Conservation (phyloP, 805 yeast genomes). For the Candida easanensis region DNA sequence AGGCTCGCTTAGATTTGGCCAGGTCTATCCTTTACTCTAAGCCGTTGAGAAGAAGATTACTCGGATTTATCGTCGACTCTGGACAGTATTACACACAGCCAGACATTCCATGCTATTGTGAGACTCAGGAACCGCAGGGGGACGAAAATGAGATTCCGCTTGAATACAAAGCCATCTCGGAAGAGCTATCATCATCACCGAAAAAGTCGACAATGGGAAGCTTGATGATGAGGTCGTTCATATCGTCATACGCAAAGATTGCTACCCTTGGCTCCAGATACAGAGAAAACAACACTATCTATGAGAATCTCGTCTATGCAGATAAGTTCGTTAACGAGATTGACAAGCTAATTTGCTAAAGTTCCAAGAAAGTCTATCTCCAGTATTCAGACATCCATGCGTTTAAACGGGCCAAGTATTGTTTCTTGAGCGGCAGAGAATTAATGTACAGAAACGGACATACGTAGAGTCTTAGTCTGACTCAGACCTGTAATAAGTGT, state of each 20-base stretch:
- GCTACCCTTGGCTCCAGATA: background rate
- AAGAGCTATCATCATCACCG: slow-evolving; percentile 3
- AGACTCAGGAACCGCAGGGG: background rate
- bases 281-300: background rate
- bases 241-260: slow-evolving; percentile 6
- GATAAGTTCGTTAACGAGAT: slow-evolving; percentile 16
- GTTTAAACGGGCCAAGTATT: too few relatives aligned
- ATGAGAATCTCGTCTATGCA: slow-evolving; percentile 6
- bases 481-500: too few relatives aligned
- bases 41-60: background rate
- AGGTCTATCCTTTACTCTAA: background rate
- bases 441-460: too few relatives aligned
- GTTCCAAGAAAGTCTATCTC: too few relatives aligned
- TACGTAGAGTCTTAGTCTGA: too few relatives aligned
- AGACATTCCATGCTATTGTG: background rate
- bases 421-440: too few relatives aligned
- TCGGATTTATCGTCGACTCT: slow-evolving; percentile 14
- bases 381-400: too few relatives aligned
- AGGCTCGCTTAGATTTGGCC: background rate
- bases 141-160: slow-evolving; percentile 5
- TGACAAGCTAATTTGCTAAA: background rate
- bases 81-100: slow-evolving; percentile 6
- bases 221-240: slow-evolving; percentile 3
- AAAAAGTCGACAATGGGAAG: slow-evolving; percentile 3
- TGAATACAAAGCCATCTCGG: slow-evolving; percentile 7